A percentile compares a stretch with the other conserved stretches of the same genome.
phyloP scores from a whole-genome alignment of 805 yeast species.

The Yarrowia divulgata region DNA sequence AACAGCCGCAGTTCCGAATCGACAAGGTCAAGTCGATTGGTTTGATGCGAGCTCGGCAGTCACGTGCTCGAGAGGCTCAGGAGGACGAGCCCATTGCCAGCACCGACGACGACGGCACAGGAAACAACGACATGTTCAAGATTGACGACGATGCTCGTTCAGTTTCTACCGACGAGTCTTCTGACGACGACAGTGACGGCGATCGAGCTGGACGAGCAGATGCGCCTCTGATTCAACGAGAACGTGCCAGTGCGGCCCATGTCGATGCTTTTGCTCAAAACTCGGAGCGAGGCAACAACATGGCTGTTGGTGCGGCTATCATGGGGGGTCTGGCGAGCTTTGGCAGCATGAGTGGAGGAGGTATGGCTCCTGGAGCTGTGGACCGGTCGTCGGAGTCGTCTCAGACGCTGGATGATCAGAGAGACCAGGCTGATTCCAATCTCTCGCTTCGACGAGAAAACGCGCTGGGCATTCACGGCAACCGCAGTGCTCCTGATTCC shows the following conservation, averaged over 20 bases:
- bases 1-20: constrained; percentile 13
- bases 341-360: constrained; percentile 33
- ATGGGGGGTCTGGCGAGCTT: constrained; percentile 24
- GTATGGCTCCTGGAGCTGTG: constrained; percentile 39
- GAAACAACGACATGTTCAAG: neutral
- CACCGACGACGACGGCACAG: constrained; percentile 13
- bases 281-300: constrained; percentile 22
- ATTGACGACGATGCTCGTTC: constrained; percentile 10
- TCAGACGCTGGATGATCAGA: constrained; percentile 17
- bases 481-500: constrained; percentile 40
- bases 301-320: constrained; percentile 13
- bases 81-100: neutral
- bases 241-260: constrained; percentile 21
- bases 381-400: constrained; percentile 23
- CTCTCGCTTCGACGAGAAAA: constrained; percentile 13
- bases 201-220: constrained; percentile 12
- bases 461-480: neutral
- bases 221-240: constrained; percentile 23
- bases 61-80: constrained; percentile 16
- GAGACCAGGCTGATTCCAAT: constrained; percentile 7
- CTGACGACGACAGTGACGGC: constrained; percentile 37
- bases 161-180: constrained; percentile 24
- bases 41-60: constrained; percentile 24
- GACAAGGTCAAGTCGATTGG: constrained; percentile 31
- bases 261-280: constrained; percentile 18